Evolutionary conservation across 2,329 filamentous ascomycete species (phyloP).

Genomic region (Colletotrichum sp.): DNA sequence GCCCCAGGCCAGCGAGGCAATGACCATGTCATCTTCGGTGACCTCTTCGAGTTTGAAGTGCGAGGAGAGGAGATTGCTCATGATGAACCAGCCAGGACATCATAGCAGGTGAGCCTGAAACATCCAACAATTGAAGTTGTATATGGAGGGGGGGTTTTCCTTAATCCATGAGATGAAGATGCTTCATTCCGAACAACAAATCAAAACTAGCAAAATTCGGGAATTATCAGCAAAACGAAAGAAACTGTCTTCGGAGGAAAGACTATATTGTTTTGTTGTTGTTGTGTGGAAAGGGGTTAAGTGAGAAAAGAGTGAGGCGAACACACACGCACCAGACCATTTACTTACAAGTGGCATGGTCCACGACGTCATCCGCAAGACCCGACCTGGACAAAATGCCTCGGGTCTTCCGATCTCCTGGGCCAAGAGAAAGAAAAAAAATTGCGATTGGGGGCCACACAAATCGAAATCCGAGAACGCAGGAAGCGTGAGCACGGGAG

Average conservation of each 20-base stretch:
- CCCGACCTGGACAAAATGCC: background rate
- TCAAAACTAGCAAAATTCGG: background rate
- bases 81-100: conserved; percentile 12
- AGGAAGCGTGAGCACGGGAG: background rate
- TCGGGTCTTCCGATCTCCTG: background rate
- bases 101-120: conserved; percentile 3
- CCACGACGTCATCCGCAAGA: conserved; percentile 1
- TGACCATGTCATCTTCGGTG: conserved; percentile 25
- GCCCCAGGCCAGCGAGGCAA: conserved; percentile 37
- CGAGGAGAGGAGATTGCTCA: conserved; percentile 20
- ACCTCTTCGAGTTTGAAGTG: conserved; percentile 23
- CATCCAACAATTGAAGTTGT: background rate
- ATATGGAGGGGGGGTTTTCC: background rate
- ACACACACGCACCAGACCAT: background rate
- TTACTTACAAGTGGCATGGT: background rate
- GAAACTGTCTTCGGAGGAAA: background rate
- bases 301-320: background rate
- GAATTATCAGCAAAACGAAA: background rate
- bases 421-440: background rate
- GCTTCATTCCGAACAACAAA: background rate
- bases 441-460: background rate
- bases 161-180: background rate
- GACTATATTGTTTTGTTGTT: background rate
- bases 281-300: background rate
- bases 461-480: background rate